phyloP scores from a whole-genome alignment of 2,329 filamentous ascomycete species.

The Monosporascus sp. region DNA sequence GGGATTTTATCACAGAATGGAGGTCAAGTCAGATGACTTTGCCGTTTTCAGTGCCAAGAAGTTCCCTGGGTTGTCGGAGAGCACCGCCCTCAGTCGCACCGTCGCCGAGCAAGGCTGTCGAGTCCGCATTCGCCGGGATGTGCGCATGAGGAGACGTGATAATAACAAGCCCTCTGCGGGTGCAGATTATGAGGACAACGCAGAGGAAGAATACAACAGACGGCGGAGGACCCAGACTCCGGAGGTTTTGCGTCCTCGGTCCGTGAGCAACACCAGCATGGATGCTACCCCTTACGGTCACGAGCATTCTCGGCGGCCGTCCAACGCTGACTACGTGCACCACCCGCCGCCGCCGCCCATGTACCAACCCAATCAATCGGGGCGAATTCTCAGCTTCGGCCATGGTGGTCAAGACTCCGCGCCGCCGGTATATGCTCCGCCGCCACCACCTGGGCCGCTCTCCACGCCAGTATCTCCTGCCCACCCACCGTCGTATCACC shows the following conservation, averaged over 20 bases:
- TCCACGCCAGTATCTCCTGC: conserved; percentile 25
- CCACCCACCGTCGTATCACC: conserved; percentile 5
- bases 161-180: conserved; percentile 47
- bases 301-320: conserved; percentile 21
- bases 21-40: conserved; percentile 84
- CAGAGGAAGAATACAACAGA: conserved; percentile 52
- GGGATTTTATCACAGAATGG: conserved; percentile 74
- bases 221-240: conserved; percentile 25
- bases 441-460: conserved; percentile 16
- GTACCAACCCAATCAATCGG: conserved; percentile 18
- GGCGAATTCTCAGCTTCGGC: conserved; percentile 21
- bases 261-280: conserved; percentile 27
- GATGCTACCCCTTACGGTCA: conserved; percentile 20
- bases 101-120: conserved; percentile 96
- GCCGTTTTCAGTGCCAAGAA: conserved; percentile 96
- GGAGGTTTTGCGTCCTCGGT: conserved; percentile 24
- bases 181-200: conserved; percentile 40
- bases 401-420: conserved; percentile 17
- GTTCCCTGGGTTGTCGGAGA: conserved; percentile 89
- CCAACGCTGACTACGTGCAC: conserved; percentile 22
- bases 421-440: conserved; percentile 21
- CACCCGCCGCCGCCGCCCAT: conserved; percentile 22
- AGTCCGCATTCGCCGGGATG: conserved; percentile 90
- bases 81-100: conserved; percentile 79
- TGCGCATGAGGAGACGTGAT: conserved; percentile 82